Evolutionary conservation across 2,329 filamentous ascomycete genomes (phyloP), one percentile per base, ranked within the genome.

Genomic region (Ramularia collo-cygni): DNA sequence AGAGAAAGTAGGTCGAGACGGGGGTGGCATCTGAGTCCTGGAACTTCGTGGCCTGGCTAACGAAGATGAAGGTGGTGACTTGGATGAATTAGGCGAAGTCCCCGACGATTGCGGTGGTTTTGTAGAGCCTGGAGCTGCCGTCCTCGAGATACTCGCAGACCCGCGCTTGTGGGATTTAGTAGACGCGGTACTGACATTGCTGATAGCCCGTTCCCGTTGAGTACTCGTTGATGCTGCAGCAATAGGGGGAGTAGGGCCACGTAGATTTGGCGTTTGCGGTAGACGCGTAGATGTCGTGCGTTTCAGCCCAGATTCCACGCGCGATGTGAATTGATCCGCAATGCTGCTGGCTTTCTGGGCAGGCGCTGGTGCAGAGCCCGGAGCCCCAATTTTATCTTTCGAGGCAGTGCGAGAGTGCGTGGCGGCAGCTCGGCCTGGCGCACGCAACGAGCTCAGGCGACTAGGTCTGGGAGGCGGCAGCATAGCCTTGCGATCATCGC

Each of bases 1-100:
- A 34, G 69, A 75, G 60, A 83, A 83, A 33, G 71, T 64, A 0
- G 77, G 76, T 7, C 72, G 71, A 3, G 51, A 42, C 6, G 52
- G 47, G 12, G 52, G 48, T 17, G 65, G 61, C n/a, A 63, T 59
- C 13, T 63, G 59, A 28, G 57, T 44, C 8, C 38, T 58, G 13
- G 52, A 33, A 19, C 31, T 47, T 39, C 47, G 55, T 34, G 46
- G 39, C 33, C 27, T 51, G 24, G 45, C 35, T 21, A 41, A 43
- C 18, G 39, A 37, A 8, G 48, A 47, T 21, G 28, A 28, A 13
- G 43, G 43, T 5, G 52, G 47, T 12, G 55, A 53, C 13, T 38
- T 33, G 10, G 49, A 48, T 5, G 50, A 47, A 28, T 24, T 24
- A 24, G 21, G 21, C 21, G 21, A 24, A 24, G 21, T 24, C 10